These are phyloP conservation scores for Naganishia liquefaciens DNA, from an alignment of 1,284 basidiomycete genomes.

Conservation along the genomic window DNA sequence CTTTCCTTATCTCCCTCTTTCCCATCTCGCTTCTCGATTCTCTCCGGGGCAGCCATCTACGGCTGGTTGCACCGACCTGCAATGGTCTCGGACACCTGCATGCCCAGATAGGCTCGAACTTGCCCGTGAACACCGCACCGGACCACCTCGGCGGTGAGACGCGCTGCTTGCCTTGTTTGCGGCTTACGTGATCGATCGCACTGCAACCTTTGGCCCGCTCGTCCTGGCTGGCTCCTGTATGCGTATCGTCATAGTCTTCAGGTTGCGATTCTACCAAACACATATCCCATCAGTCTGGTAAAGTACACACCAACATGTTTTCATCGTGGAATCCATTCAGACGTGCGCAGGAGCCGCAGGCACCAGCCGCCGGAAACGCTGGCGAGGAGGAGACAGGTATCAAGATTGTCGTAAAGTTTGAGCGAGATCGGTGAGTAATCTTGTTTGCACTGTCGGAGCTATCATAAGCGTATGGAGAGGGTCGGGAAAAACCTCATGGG, in stretches of 20 bases:
- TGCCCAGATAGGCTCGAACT: too few relatives aligned
- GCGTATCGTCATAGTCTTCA: not conserved
- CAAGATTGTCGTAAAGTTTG: constrained; percentile 34
- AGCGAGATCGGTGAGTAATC: constrained; percentile 31
- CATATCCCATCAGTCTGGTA: too few relatives aligned
- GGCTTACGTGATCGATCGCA: constrained; percentile 5
- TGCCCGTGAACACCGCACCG: too few relatives aligned
- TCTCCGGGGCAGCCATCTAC: too few relatives aligned
- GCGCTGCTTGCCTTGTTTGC: not conserved
- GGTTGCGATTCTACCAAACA: not conserved
- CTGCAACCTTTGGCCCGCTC: not conserved
- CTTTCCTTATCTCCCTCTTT: too few relatives aligned
- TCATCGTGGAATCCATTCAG: constrained; percentile 35
- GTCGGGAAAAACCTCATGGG: too few relatives aligned
- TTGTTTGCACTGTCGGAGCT: not conserved
- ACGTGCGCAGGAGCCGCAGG: not conserved
- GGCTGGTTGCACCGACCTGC: too few relatives aligned
- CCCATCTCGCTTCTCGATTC: too few relatives aligned
- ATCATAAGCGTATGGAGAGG: too few relatives aligned
- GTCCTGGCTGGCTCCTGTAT: not conserved
- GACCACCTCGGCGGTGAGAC: too few relatives aligned
- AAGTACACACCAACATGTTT: constrained; percentile 14
- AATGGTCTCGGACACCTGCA: too few relatives aligned
- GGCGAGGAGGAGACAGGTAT: constrained; percentile 27
- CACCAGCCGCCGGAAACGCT: not conserved